phyloP scores from a whole-genome alignment of 164 flowering plant species.

The Vitis riparia region DNA sequence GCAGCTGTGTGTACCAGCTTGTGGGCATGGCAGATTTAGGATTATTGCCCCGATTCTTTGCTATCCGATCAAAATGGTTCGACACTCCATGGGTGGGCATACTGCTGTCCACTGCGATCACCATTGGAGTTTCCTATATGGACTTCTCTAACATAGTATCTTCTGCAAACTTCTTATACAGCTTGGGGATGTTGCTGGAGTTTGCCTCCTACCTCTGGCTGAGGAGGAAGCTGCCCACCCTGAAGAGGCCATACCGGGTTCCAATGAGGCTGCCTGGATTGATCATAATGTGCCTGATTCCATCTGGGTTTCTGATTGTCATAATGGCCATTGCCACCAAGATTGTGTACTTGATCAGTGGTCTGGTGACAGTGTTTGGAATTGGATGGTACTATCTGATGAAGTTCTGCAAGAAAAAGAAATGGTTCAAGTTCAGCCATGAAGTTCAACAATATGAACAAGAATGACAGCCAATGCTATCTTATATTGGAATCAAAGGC shows the following conservation, averaged over 20 bases:
- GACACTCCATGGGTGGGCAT: slow-evolving; percentile 67
- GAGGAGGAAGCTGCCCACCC: slow-evolving; percentile 38
- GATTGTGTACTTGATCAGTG: slow-evolving; percentile 41
- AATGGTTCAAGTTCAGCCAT: slow-evolving; percentile 23
- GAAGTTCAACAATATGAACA: neutral
- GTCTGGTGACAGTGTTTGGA: slow-evolving; percentile 47
- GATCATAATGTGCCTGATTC: slow-evolving; percentile 51
- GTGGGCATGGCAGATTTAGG: slow-evolving; percentile 64
- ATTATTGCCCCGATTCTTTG: slow-evolving; percentile 41
- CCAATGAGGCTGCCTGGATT: slow-evolving; percentile 38
- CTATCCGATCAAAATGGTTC: slow-evolving; percentile 46
- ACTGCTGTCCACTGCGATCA: slow-evolving; percentile 33
- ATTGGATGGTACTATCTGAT: slow-evolving; percentile 49
- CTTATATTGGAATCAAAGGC: too few relatives aligned
- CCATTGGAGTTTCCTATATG: slow-evolving; percentile 47
- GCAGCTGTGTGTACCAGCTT: slow-evolving; percentile 52
- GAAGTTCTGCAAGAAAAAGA: slow-evolving; percentile 39
- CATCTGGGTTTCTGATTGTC: slow-evolving; percentile 45
- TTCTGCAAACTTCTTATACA: slow-evolving; percentile 58
- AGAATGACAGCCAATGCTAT: too few relatives aligned
- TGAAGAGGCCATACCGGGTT: slow-evolving; percentile 50
- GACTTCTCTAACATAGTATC: slow-evolving; percentile 39
- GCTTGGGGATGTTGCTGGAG: slow-evolving; percentile 62
- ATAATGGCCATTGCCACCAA: slow-evolving; percentile 43
- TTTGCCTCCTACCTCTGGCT: slow-evolving; percentile 58